A percentile compares a stretch with the other conserved stretches of the same genome.
Evolutionary conservation across 1,284 basidiomycete genomes (phyloP).

Genomic region (Trichosporon coremiiforme): DNA sequence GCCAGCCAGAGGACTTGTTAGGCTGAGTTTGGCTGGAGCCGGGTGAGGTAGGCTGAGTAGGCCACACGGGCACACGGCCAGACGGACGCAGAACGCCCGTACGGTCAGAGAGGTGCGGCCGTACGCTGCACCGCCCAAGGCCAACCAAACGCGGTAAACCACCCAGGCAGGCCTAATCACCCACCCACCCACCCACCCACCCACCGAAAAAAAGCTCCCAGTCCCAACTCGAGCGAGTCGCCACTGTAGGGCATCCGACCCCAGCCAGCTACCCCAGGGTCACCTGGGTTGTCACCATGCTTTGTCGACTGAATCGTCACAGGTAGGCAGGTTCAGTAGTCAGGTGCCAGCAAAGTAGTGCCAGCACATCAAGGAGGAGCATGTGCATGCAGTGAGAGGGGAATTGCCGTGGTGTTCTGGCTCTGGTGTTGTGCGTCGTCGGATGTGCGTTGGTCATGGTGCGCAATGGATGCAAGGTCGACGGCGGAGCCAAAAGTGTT

Average conservation of each 20-base stretch:
- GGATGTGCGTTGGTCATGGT: neutral
- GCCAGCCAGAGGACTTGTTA: neutral
- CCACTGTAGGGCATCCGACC: neutral
- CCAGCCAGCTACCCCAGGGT: neutral
- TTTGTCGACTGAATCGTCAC: neutral
- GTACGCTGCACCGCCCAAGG: conserved; percentile 3
- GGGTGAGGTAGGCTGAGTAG: neutral
- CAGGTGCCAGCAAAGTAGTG: neutral
- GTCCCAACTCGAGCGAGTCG: too few species aligned
- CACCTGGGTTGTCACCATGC: neutral
- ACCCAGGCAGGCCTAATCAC: neutral
- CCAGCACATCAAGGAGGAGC: neutral
- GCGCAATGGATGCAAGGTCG: neutral
- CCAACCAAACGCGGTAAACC: neutral
- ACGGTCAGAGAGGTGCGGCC: neutral
- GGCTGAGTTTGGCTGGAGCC: neutral
- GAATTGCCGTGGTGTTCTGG: too few species aligned
- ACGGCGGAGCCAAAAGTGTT: neutral
- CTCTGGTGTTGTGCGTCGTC: neutral
- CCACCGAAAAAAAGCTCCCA: neutral
- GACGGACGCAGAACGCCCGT: neutral
- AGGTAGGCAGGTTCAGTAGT: neutral
- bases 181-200: neutral
- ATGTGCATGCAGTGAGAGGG: too few species aligned
- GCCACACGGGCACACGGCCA: neutral